A percentile compares a stretch with the other conserved stretches of the same genome.
Conservation (phyloP, 192 early-diverging fungal genomes). For the Coemansia javaensis region DNA sequence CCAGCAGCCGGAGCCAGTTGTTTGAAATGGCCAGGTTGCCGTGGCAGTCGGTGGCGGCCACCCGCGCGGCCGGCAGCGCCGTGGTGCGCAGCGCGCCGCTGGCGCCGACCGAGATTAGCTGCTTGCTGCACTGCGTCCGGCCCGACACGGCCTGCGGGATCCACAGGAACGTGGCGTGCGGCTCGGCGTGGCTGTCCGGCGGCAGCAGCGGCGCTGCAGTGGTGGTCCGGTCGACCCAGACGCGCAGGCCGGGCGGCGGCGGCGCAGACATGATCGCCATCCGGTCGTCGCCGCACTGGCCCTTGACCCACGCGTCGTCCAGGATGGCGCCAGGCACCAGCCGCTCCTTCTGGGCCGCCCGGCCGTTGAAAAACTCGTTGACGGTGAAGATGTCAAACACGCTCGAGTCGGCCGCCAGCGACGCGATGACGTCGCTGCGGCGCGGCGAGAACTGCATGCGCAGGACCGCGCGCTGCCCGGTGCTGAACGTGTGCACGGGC, state of each 20-base stretch:
- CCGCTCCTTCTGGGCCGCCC: constrained; percentile 1
- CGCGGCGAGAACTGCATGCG: constrained; percentile 30
- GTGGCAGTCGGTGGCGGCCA: constrained; percentile 23
- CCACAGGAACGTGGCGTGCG: constrained; percentile 29
- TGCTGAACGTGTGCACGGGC: constrained; percentile 17
- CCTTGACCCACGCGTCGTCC: constrained; percentile 23
- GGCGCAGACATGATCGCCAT: constrained; percentile 9
- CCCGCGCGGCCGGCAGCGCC: constrained; percentile 13
- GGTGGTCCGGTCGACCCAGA: constrained; percentile 12
- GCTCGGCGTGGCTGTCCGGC: background rate
- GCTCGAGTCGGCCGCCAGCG: constrained; percentile 13
- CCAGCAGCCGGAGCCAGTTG: constrained; percentile 39
- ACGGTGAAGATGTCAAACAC: constrained; percentile 18
- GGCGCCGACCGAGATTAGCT: constrained; percentile 16
- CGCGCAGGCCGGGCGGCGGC: constrained; percentile 16
- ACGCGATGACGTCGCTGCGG: constrained; percentile 25
- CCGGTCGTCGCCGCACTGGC: constrained; percentile 19
- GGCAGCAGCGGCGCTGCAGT: constrained; percentile 1
- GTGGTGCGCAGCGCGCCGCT: constrained; percentile 9
- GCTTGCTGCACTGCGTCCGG: constrained; percentile 11
- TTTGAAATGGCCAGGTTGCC: constrained; percentile 32
- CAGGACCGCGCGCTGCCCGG: constrained; percentile 3
- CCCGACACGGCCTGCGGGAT: constrained; percentile 18
- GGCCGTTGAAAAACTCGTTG: constrained; percentile 17
- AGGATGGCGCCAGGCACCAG: constrained; percentile 13